These are phyloP conservation scores for Hydrangea macrophylla DNA, from an alignment of 148 eudicot genomes.

Conservation along the genomic window DNA sequence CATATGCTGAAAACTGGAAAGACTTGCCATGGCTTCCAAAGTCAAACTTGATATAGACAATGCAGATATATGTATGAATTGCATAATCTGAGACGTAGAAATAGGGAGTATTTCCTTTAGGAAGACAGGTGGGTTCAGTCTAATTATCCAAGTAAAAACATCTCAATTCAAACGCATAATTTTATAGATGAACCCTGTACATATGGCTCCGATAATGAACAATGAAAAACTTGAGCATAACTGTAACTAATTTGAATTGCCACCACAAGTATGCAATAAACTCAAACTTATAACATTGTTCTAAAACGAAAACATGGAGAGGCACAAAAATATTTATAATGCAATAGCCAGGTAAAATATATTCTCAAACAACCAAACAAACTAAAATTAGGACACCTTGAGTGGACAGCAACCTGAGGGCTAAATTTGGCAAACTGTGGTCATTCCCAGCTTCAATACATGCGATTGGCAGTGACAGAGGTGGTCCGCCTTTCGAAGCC, in stretches of 20 bases:
- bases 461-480: constrained; percentile 71
- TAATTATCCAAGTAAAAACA: not conserved
- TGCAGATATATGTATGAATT: not conserved
- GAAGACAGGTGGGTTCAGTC: no score
- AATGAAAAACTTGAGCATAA: not conserved
- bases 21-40: not conserved
- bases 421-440: constrained; percentile 76
- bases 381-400: constrained; percentile 11
- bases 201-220: not conserved
- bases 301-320: not conserved
- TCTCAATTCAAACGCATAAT: not conserved
- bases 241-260: not conserved
- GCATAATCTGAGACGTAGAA: not conserved
- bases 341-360: not conserved
- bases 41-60: not conserved
- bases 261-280: not conserved
- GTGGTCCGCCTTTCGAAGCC: constrained; percentile 70
- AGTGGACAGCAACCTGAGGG: constrained; percentile 64
- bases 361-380: constrained; percentile 10
- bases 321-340: not conserved
- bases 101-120: not conserved
- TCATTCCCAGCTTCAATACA: constrained; percentile 87
- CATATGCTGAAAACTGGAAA: not conserved
- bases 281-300: not conserved
- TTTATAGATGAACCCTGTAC: not conserved